Percentiles rank a stretch among this genome's conserved stretches.
Conservation (phyloP, 768 basidiomycete species). For the Hebeloma cylindrosporum region DNA sequence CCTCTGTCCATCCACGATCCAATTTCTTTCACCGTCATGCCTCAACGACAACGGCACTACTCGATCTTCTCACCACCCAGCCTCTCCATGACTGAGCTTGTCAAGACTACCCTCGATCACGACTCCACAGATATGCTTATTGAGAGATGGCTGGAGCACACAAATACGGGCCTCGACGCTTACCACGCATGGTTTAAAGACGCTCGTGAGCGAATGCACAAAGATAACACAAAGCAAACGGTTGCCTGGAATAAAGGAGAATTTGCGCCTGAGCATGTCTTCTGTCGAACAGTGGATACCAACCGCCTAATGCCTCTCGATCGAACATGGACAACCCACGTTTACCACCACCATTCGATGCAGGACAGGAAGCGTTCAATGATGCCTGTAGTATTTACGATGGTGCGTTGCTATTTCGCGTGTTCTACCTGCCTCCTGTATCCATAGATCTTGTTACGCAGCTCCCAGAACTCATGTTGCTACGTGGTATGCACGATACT, state of each 20-base stretch:
- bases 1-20: constrained; percentile 4
- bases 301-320: constrained; percentile 77
- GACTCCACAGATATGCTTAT: constrained; percentile 77
- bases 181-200: constrained; percentile 78
- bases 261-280: constrained; percentile 77
- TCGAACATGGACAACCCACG: constrained; percentile 80
- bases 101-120: constrained; percentile 75
- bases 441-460: constrained; percentile 30
- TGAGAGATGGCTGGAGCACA: constrained; percentile 82
- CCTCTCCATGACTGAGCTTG: constrained; percentile 75
- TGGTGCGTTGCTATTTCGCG: constrained; percentile 46
- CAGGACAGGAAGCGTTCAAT: constrained; percentile 69
- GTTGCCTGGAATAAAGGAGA: constrained; percentile 69
- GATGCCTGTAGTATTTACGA: constrained; percentile 81
- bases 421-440: constrained; percentile 1
- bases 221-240: constrained; percentile 46
- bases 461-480: constrained; percentile 78
- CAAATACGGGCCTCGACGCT: constrained; percentile 56
- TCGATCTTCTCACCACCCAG: constrained; percentile 65
- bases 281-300: constrained; percentile 77
- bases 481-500: constrained; percentile 78
- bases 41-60: constrained; percentile 48
- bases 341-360: constrained; percentile 77
- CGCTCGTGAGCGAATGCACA: constrained; percentile 65
- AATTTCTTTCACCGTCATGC: constrained; percentile 31